Conservation (phyloP, 2,329 filamentous ascomycete species). For the Pestalotiopsis sp. region DNA sequence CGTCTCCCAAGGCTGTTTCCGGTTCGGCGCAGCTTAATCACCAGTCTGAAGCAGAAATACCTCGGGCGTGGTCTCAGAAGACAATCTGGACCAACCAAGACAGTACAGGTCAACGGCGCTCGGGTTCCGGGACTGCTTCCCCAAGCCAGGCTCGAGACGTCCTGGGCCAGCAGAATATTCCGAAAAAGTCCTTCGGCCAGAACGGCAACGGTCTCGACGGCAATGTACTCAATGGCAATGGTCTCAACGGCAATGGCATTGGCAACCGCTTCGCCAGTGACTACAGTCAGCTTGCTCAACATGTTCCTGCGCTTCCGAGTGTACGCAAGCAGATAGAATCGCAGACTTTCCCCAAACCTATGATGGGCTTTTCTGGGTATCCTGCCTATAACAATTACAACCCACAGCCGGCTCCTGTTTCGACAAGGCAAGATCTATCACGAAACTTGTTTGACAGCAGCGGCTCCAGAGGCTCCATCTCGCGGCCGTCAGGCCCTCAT, state of each 20-base stretch:
- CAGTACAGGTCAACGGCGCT: constrained; percentile 38
- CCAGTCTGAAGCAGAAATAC: constrained; percentile 66
- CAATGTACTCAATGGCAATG: constrained; percentile 40
- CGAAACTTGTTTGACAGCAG: constrained; percentile 9
- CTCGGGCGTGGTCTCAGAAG: constrained; percentile 32
- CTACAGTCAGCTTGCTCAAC: too few species aligned
- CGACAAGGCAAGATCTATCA: constrained; percentile 11
- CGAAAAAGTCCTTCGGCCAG: constrained; percentile 47
- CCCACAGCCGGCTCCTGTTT: constrained; percentile 18
- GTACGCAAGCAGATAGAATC: background rate
- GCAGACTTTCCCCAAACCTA: background rate
- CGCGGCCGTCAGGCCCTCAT: constrained; percentile 40
- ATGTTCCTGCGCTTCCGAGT: too few species aligned
- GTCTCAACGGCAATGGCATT: constrained; percentile 32
- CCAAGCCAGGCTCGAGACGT: constrained; percentile 54
- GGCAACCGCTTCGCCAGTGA: constrained; percentile 21
- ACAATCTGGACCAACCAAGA: constrained; percentile 61
- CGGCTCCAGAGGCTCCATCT: constrained; percentile 24
- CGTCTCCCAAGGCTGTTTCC: constrained; percentile 54
- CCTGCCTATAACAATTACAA: constrained; percentile 32
- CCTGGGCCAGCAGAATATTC: constrained; percentile 42
- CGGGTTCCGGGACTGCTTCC: constrained; percentile 55
- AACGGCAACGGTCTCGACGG: constrained; percentile 37
- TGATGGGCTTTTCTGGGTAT: background rate
- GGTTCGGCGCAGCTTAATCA: constrained; percentile 70